Percentiles rank a stretch among this genome's conserved stretches.
These are phyloP conservation scores for Phalaenopsis aphrodite DNA, from an alignment of 106 monocot genomes.

Conservation along the genomic window DNA sequence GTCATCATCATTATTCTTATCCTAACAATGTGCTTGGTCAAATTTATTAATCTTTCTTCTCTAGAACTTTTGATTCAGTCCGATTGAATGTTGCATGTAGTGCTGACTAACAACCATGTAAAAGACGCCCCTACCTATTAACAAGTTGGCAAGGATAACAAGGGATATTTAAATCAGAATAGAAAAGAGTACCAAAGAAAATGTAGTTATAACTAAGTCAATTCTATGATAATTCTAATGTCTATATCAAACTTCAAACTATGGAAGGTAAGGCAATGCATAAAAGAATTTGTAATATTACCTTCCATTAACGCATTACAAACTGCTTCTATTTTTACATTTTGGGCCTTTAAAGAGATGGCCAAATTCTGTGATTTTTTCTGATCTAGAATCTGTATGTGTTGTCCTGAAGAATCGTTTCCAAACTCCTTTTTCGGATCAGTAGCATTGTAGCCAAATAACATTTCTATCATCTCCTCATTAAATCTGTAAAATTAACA, in stretches of 20 bases:
- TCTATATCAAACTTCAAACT: not conserved
- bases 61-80: not conserved
- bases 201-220: not conserved
- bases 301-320: slow-evolving; percentile 66
- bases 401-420: slow-evolving; percentile 25
- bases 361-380: slow-evolving; percentile 59
- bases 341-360: slow-evolving; percentile 44
- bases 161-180: not conserved
- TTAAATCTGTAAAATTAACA: slow-evolving; percentile 34
- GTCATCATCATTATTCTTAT: not conserved
- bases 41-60: not conserved
- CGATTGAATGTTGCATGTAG: not conserved
- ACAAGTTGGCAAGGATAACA: not conserved
- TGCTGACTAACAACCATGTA: not conserved
- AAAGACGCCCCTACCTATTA: not conserved
- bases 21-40: not conserved
- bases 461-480: slow-evolving; percentile 58
- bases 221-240: not conserved
- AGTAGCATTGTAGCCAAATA: slow-evolving; percentile 40
- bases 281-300: not conserved
- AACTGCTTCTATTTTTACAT: slow-evolving; percentile 41
- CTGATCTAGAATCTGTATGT: slow-evolving; percentile 42
- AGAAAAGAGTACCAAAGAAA: not conserved
- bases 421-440: slow-evolving; percentile 19
- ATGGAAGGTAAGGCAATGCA: not conserved